Base-by-base conservation (phyloP, 2,329 filamentous ascomycete species). In the Ramichloridium luteum region DNA sequence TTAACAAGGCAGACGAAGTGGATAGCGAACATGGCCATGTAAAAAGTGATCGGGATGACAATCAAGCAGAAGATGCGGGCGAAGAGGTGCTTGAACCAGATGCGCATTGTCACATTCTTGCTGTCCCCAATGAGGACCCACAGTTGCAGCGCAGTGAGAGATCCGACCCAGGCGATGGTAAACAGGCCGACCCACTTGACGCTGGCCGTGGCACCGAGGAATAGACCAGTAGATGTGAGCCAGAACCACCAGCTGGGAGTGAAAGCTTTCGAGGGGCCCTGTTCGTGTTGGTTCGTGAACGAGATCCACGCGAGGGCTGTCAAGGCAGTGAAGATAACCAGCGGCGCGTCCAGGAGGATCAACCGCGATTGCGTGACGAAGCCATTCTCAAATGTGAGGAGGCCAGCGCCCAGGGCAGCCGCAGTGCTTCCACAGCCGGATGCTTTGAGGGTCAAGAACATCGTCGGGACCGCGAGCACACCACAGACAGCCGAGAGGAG, bases 101-200 rank as follows among this genome's bases (percentile, higher is more conserved):
- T 58, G 43, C 84, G 80, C 63, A 76, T 44, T 8, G 84, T 83
- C 31, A 96, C 85, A 33, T 77, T 86, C 60, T 76, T 84, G 44
- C 72, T 72, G 57, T 98, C 90, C 42, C 86, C 90, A 25, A 94
- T 78, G 34, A 98, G 66, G 45, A 94, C 77, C 90, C 90, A 98
- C 36, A 98, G 72, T 64, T 98, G 90, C 27, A 98, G 57, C 27
- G 88, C 59, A 22, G 90, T 98, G 61, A 98, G 72, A 58, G 70
- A 74, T 40, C 90, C 90, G 45, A 98, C 84, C 90, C 90, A 98
- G 29, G 88, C 90, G 57, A 94, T 94, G 41, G 90, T 98, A 67
- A 98, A 96, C 31, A 98, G 69, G 30, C 90, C 90, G 52, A 98
- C 90, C 90, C 90, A 98, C 66, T 98, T 98, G 51, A 96, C 86